Evolutionary conservation across 768 basidiomycete species (phyloP).

Genomic region (Boletus bicolor): DNA sequence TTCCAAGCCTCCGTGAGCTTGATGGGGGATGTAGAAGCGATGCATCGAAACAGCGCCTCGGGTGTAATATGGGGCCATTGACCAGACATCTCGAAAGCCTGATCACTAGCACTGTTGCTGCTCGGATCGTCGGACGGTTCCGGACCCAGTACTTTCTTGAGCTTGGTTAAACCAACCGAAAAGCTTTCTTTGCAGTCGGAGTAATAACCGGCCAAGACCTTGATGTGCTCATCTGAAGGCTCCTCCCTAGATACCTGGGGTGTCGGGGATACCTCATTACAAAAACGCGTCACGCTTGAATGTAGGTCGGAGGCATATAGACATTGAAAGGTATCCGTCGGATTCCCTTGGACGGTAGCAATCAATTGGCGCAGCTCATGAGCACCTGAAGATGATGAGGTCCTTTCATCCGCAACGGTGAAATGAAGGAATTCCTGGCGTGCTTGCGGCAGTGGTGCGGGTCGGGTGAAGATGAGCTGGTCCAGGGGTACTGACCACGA

Average conservation of each 20-base stretch:
- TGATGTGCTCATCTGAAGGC: background rate
- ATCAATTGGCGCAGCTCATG: slow-evolving; percentile 1
- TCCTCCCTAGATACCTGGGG: background rate
- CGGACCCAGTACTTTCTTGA: slow-evolving; percentile 13
- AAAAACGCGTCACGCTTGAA: background rate
- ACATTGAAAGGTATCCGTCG: background rate
- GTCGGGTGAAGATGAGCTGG: background rate
- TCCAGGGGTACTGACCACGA: background rate
- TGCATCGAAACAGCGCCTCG: slow-evolving; percentile 21
- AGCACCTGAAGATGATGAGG: background rate
- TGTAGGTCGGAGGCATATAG: background rate
- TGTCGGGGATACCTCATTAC: background rate
- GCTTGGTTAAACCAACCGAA: background rate
- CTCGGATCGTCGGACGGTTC: background rate
- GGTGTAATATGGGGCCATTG: slow-evolving; percentile 39
- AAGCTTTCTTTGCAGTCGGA: background rate
- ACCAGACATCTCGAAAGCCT: slow-evolving; percentile 14
- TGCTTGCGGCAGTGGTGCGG: background rate
- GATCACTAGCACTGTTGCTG: slow-evolving; percentile 6
- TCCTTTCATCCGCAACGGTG: background rate
- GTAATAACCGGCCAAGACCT: background rate
- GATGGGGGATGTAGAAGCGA: slow-evolving; percentile 23
- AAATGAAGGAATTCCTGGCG: background rate
- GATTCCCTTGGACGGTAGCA: background rate
- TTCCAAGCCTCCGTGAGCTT: slow-evolving; percentile 26